Conservation (phyloP, 495 filamentous ascomycete genomes). For the Tuber aestivum region DNA sequence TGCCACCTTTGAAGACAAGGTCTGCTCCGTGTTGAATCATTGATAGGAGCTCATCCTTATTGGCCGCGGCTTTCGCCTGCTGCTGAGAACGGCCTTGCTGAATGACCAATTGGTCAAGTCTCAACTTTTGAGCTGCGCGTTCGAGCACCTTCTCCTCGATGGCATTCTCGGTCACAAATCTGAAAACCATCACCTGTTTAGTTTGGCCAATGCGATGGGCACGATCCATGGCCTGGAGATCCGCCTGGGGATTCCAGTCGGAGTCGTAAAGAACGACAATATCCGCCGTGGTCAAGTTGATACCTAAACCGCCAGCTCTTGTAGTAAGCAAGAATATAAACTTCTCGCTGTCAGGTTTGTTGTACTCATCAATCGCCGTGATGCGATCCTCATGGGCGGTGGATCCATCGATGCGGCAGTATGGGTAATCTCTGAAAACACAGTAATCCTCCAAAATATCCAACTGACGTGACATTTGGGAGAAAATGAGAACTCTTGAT, state of each 20-base stretch:
- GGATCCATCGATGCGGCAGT: conserved; percentile 95
- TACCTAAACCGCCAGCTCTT: conserved; percentile 92
- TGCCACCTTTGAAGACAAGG: conserved; percentile 69
- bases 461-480: conserved; percentile 95
- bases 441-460: conserved; percentile 99
- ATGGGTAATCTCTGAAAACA: conserved; percentile 86
- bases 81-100: conserved; percentile 96
- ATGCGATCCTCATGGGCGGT: conserved; percentile 98
- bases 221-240: conserved; percentile 97
- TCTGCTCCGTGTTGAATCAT: conserved; percentile 99
- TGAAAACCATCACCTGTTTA: conserved; percentile 93
- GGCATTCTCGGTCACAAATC: conserved; percentile 94
- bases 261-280: conserved; percentile 98
- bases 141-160: conserved; percentile 99
- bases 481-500: conserved; percentile 94
- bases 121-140: conserved; percentile 92
- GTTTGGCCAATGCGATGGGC: conserved; percentile 98
- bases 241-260: conserved; percentile 98
- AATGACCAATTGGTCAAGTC: conserved; percentile 97
- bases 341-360: conserved; percentile 88
- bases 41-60: conserved; percentile 88
- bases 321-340: conserved; percentile 98
- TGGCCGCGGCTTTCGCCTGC: conserved; percentile 73
- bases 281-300: conserved; percentile 92
- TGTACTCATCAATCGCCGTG: conserved; percentile 96